Percentiles rank a stretch among this genome's conserved stretches.
These are phyloP conservation scores for Candida palmyrensis DNA, from an alignment of 805 yeast species.

Conservation along the genomic window DNA sequence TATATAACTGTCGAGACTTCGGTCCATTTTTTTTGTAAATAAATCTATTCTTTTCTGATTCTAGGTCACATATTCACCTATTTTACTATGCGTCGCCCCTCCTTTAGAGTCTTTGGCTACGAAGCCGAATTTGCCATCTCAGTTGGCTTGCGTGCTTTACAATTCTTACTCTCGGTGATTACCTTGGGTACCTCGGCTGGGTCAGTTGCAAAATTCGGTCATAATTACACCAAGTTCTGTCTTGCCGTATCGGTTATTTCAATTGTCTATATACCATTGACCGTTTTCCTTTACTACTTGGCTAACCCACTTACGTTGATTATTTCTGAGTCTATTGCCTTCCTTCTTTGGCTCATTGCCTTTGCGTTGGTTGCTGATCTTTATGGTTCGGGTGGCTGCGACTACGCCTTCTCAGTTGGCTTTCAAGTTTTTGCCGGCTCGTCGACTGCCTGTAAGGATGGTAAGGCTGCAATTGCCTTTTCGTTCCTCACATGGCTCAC, in stretches of 20 bases:
- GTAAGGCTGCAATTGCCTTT: constrained; percentile 1
- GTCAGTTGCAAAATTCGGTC: not conserved
- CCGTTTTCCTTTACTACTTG: not conserved
- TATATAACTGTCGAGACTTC: too few species aligned
- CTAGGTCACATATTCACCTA: too few species aligned
- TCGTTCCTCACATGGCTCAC: not conserved
- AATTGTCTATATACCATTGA: not conserved
- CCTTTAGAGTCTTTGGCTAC: not conserved
- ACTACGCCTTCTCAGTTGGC: not conserved
- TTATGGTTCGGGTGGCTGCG: not conserved
- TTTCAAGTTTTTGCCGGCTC: not conserved
- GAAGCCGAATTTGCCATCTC: not conserved
- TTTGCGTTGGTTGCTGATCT: constrained; percentile 1
- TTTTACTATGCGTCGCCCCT: too few species aligned
- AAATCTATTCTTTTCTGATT: too few species aligned
- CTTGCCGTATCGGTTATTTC: not conserved
- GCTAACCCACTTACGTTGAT: not conserved
- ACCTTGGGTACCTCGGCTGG: constrained; percentile 1
- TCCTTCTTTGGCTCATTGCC: constrained; percentile 1
- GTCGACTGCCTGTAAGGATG: not conserved
- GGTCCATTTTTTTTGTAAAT: too few species aligned
- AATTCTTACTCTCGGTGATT: not conserved
- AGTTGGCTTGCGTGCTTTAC: not conserved
- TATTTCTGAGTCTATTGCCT: not conserved
- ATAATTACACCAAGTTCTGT: not conserved